Base-by-base conservation (phyloP, 352 stramenopile genomes). In the Phytophthora sp. region DNA sequence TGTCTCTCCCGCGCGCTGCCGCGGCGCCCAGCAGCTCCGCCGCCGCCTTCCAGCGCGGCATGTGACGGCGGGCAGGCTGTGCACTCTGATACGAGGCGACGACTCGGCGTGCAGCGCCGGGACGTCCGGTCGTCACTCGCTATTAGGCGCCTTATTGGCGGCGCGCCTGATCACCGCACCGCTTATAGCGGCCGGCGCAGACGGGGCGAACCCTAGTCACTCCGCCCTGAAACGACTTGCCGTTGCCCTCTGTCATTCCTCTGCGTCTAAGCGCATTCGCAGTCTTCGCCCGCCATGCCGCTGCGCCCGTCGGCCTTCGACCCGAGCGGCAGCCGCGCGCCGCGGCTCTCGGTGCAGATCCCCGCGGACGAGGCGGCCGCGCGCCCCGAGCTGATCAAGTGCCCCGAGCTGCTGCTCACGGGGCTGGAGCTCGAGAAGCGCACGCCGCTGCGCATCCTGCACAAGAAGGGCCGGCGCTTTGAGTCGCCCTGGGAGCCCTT, bases 401-500 rank as follows among this genome's bases (percentile, higher is more conserved):
- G 78, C 37, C 79, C 79, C 5, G 80, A 89, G 48, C 48, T 89
- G 28, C 57, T 84, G 27, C 45, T 86, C 28, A 73, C 69, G 2
- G 80, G 76, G 13, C 7, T 62, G 5, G 73, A 86, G 18, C 48
- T 89, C n/a, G 73, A 87, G 51, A 69, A 73, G 42, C 61, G 72
- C 20, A 76, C 68, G 8, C 34, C 63, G 21, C 55, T 89, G 24
- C 71, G 77, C 53, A 66, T 76, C 13, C 56, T 89, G 12, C 69
- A 80, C 64, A 87, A 87, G 65, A 89, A 88, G 52, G 83, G 80
- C 24, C 74, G 86, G 39, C 75, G 81, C 34, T 92, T 92, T 31
- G 80, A 90, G 58, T 85, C 76, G 6, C 68, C 72, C 6, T 92
- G 83, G 83, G 67, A 76, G 23, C 68, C 72, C 17, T 82, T 74